A percentile compares a stretch with the other conserved stretches of the same genome.
Conservation (phyloP, 495 filamentous ascomycete species). For the Xylaria palmicola region DNA sequence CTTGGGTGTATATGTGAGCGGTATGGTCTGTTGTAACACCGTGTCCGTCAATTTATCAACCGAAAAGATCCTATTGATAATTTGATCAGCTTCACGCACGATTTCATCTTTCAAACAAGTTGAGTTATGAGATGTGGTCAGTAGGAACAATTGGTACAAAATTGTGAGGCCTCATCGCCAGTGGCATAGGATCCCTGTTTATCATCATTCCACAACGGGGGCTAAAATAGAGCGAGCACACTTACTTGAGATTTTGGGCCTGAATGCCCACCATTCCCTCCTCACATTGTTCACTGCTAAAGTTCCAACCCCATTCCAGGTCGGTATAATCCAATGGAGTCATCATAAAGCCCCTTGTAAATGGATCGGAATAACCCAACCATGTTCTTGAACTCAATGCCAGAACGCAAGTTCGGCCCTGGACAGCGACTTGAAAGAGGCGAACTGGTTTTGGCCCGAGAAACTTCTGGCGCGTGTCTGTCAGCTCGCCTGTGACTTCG, state of each 20-base stretch:
- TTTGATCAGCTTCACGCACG: slow-evolving; percentile 47
- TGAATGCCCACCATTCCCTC: slow-evolving; percentile 97
- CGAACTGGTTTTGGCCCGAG: slow-evolving; percentile 85
- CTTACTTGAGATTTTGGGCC: slow-evolving; percentile 83
- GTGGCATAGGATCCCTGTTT: slow-evolving; percentile 49
- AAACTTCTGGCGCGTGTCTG: slow-evolving; percentile 91
- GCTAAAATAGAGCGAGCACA: slow-evolving; percentile 28
- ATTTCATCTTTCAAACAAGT: slow-evolving; percentile 21
- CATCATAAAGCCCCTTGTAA: slow-evolving; percentile 82
- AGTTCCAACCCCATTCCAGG: slow-evolving; percentile 94
- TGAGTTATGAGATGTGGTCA: slow-evolving; percentile 32
- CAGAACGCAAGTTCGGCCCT: slow-evolving; percentile 81
- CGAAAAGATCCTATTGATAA: slow-evolving; percentile 77
- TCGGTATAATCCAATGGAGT: slow-evolving; percentile 84
- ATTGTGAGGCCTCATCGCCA: slow-evolving; percentile 48
- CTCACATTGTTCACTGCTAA: slow-evolving; percentile 87
- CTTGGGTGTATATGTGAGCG: slow-evolving; percentile 87
- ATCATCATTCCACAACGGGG: slow-evolving; percentile 63
- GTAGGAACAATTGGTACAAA: slow-evolving; percentile 57
- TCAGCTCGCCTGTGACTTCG: slow-evolving; percentile 89
- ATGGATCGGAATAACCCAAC: slow-evolving; percentile 84
- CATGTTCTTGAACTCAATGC: slow-evolving; percentile 88
- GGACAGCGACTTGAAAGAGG: slow-evolving; percentile 81
- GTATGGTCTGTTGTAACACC: slow-evolving; percentile 81
- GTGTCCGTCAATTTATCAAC: slow-evolving; percentile 85